Percentiles rank a stretch among this genome's conserved stretches.
These are phyloP conservation scores for Phytophthora aleatoria DNA, from an alignment of 352 stramenopile species.

Conservation along the genomic window DNA sequence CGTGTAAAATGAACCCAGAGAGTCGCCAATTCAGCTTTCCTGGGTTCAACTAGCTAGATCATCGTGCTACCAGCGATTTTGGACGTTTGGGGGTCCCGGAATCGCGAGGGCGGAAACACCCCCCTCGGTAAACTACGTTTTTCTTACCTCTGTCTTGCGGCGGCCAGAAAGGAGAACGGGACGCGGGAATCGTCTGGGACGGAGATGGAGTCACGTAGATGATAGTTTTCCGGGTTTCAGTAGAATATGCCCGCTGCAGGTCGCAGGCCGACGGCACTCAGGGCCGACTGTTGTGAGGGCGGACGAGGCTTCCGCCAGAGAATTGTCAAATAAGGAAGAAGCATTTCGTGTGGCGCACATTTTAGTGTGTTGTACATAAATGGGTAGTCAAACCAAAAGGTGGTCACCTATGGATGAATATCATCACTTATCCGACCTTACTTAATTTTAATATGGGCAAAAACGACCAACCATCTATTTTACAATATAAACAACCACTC, in stretches of 20 bases:
- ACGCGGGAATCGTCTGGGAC: slow-evolving; percentile 12
- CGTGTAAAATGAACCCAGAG: slow-evolving; percentile 3
- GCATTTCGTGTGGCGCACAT: slow-evolving; percentile 21
- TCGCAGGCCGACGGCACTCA: slow-evolving; percentile 22
- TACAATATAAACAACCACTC: no score
- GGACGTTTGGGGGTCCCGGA: background rate
- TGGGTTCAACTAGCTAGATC: background rate
- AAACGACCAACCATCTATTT: no score
- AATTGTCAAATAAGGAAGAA: slow-evolving; percentile 23
- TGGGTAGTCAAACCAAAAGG: background rate
- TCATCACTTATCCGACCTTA: no score
- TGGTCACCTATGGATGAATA: background rate
- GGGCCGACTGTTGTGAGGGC: slow-evolving; percentile 33
- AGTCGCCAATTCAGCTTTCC: slow-evolving; percentile 5
- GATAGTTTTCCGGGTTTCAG: slow-evolving; percentile 41
- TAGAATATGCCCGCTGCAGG: slow-evolving; percentile 9
- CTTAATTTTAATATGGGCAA: no score
- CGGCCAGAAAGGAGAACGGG: slow-evolving; percentile 25
- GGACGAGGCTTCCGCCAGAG: slow-evolving; percentile 25
- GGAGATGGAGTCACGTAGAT: slow-evolving; percentile 24
- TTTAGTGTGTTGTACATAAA: slow-evolving; percentile 11
- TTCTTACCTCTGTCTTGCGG: slow-evolving; percentile 46
- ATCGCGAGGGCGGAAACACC: slow-evolving; percentile 1
- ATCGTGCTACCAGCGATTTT: background rate
- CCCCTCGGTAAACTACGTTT: slow-evolving; percentile 41